These are phyloP conservation scores for Coleophoma eucalyptorum DNA, from an alignment of 2,329 filamentous ascomycete species.

Conservation along the genomic window DNA sequence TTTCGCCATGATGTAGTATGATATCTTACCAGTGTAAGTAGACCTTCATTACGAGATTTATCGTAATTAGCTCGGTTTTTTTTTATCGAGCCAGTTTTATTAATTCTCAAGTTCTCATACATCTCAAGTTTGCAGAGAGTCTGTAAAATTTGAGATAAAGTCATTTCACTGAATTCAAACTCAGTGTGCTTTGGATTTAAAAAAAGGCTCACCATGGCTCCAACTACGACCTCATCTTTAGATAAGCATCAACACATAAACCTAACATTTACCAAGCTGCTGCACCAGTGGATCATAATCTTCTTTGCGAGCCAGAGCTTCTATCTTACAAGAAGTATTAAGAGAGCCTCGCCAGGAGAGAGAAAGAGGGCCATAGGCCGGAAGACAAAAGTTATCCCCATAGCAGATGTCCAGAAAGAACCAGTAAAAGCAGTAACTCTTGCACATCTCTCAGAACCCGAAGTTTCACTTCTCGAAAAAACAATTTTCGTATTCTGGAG, in stretches of 20 bases:
- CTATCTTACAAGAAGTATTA: neutral
- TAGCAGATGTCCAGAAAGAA: neutral
- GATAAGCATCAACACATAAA: neutral
- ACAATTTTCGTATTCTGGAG: neutral
- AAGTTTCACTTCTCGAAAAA: neutral
- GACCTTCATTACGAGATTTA: too few species aligned
- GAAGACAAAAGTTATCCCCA: neutral
- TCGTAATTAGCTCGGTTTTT: too few species aligned
- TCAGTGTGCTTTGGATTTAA: too few species aligned
- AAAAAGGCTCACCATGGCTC: conserved; percentile 34
- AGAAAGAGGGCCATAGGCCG: neutral
- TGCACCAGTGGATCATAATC: neutral
- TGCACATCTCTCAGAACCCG: neutral
- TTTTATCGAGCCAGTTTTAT: too few species aligned
- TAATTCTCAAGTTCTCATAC: too few species aligned
- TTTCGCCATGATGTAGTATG: too few species aligned
- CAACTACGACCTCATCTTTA: neutral
- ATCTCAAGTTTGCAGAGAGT: too few species aligned
- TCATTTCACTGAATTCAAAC: too few species aligned
- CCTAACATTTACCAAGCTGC: neutral
- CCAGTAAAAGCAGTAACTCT: neutral
- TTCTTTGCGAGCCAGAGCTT: neutral
- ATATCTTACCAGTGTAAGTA: too few species aligned
- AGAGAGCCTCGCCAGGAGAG: neutral
- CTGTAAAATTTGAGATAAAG: too few species aligned